Percentiles rank a stretch among this genome's conserved stretches.
Conservation (phyloP, 208 protist genomes). For the Endotrypanum monterogeii region DNA sequence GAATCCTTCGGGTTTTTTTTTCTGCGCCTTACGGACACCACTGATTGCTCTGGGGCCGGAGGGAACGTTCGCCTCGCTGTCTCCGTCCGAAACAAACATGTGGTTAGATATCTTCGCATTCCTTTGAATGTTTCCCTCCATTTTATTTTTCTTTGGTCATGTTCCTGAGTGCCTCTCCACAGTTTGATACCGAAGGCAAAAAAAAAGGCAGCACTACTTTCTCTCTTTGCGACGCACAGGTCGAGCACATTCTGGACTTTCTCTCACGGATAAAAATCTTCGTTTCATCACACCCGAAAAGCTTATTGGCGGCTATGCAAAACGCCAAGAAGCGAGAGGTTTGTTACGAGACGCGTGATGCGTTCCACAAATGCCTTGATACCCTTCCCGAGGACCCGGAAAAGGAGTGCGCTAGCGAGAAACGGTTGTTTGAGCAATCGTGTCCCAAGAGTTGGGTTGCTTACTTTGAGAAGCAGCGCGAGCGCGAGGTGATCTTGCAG, state of each 20-base stretch:
- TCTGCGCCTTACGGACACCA: neutral
- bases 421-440: slow-evolving; percentile 47
- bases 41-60: neutral
- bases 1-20: neutral
- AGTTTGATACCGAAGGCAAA: slow-evolving; percentile 1
- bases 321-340: slow-evolving; percentile 74
- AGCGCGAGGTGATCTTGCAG: slow-evolving; percentile 82
- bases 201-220: neutral
- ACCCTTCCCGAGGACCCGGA: slow-evolving; percentile 63
- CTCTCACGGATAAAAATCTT: neutral
- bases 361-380: slow-evolving; percentile 82
- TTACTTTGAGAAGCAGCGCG: slow-evolving; percentile 85
- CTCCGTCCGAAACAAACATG: neutral
- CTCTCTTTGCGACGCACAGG: neutral
- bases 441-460: slow-evolving; percentile 78
- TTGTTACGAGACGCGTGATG: slow-evolving; percentile 75
- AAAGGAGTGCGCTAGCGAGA: slow-evolving; percentile 57
- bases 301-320: slow-evolving; percentile 43
- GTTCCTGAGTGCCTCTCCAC: neutral
- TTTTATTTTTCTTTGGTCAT: neutral
- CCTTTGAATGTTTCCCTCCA: neutral
- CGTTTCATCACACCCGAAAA: neutral
- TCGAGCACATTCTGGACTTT: neutral
- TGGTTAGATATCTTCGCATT: neutral
- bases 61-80: neutral